Base-by-base conservation (phyloP, 371 early-diverging fungal species). In the Mortierella sp. region DNA sequence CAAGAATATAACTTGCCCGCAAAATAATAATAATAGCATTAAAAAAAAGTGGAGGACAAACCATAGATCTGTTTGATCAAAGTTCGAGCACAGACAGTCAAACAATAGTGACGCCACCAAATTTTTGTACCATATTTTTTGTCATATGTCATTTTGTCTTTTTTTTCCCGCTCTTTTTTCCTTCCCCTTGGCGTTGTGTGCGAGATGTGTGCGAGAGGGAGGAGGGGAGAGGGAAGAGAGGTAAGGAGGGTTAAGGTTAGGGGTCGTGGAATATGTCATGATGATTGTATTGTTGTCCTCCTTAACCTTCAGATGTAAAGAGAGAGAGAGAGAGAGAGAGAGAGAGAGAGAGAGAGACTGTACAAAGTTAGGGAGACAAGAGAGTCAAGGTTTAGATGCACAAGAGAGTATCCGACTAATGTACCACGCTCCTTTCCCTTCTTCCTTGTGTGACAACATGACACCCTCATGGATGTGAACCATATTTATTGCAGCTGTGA, bases 31-130 rank as follows among this genome's bases (percentile, higher is more conserved):
- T n/a, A n/a, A n/a, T n/a, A n/a, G n/a, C n/a, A 28, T n/a, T 24
- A 45, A 71, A 44, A 44, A 26, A 10, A 48, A 48, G 48, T 48
- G 58, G 60, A 16, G 60, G 19, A 7, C 60, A 60, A 71, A 71
- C 44, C 72, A 28, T 65, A 65, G 65, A 65, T 65, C 65, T n/a
- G n/a, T 38, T 65, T 65, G 65, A 65, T 65, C 65, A 65, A 65
- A 65, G 65, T 65, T 65, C 38, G 65, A 65, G 65, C 65, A 65
- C 65, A 65, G 65, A 65, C 65, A 21, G 21, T 8, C 16, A 48
- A 48, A 14, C 13, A 9, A 48, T 9, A 48, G 48, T 60, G 60
- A 60, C 60, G 60, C 65, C 65, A 65, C 38, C 8, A 65, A 65
- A 38, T 65, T 65, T 21, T 65, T 38, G 24, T 38, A 2, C 48